Conservation (phyloP, 352 stramenopile genomes). For the Peronospora farinosa region DNA sequence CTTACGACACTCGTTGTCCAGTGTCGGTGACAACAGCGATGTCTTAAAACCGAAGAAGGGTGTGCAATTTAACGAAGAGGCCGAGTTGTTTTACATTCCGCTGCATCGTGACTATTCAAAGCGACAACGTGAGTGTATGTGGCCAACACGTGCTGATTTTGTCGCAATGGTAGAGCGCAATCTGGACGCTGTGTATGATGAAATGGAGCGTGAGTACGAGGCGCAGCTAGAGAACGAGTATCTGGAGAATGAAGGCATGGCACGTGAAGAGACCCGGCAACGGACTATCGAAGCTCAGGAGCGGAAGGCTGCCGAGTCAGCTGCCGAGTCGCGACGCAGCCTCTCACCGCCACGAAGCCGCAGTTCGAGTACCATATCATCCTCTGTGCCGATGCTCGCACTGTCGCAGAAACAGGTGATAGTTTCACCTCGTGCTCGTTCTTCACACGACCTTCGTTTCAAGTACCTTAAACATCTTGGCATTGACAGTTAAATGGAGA, state of each 20-base stretch:
- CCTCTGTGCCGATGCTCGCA: slow-evolving; percentile 35
- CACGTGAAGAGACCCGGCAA: slow-evolving; percentile 53
- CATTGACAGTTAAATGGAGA: slow-evolving; percentile 54
- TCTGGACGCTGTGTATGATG: slow-evolving; percentile 78
- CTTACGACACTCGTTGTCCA: slow-evolving; percentile 23
- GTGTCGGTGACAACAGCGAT: slow-evolving; percentile 1
- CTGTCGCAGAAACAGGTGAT: slow-evolving; percentile 65
- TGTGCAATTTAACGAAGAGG: slow-evolving; percentile 71
- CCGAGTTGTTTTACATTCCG: slow-evolving; percentile 84
- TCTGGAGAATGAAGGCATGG: slow-evolving; percentile 69
- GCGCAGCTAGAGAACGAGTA: slow-evolving; percentile 56
- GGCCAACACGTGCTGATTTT: slow-evolving; percentile 77
- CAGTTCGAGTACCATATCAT: slow-evolving; percentile 26
- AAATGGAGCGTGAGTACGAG: slow-evolving; percentile 85
- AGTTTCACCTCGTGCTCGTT: slow-evolving; percentile 61
- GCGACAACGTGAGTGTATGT: slow-evolving; percentile 81
- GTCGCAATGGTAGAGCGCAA: slow-evolving; percentile 86
- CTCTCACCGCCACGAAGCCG: slow-evolving; percentile 35
- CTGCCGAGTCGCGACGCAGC: slow-evolving; percentile 15
- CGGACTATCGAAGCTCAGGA: slow-evolving; percentile 37
- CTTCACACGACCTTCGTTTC: slow-evolving; percentile 73
- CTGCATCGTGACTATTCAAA: slow-evolving; percentile 81
- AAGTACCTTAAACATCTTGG: slow-evolving; percentile 86
- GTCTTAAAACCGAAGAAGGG: slow-evolving; percentile 25
- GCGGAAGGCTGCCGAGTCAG: slow-evolving; percentile 17